These are phyloP conservation scores for Glomus cerebriforme DNA, from an alignment of 192 early-diverging fungal species.

Conservation along the genomic window DNA sequence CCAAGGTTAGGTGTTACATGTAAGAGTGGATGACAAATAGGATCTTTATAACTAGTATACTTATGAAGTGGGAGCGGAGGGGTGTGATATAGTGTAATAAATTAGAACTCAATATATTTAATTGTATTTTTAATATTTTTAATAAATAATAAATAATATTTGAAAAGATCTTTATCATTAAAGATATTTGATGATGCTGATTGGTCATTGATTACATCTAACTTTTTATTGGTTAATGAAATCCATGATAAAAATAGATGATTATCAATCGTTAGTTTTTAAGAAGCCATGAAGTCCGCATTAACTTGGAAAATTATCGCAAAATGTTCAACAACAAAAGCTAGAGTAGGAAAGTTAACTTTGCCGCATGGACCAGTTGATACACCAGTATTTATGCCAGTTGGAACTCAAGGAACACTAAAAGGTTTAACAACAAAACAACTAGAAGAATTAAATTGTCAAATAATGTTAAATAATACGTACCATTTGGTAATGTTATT, in stretches of 20 bases:
- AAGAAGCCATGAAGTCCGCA: slow-evolving; percentile 60
- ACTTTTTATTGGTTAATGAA: neutral
- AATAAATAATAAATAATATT: no score
- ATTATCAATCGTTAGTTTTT: neutral
- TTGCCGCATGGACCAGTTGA: slow-evolving; percentile 82
- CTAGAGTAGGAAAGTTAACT: slow-evolving; percentile 68
- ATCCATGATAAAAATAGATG: neutral
- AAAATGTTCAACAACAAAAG: slow-evolving; percentile 81
- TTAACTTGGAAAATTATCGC: slow-evolving; percentile 74
- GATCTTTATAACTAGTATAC: no score
- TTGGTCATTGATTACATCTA: neutral
- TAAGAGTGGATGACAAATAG: no score
- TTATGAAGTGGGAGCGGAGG: no score
- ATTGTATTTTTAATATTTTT: no score
- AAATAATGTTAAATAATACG: slow-evolving; percentile 86
- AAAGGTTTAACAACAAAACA: slow-evolving; percentile 82
- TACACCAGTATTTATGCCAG: slow-evolving; percentile 89
- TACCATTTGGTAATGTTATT: slow-evolving; percentile 69
- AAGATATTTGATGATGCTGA: neutral
- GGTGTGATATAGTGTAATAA: no score
- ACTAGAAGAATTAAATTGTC: slow-evolving; percentile 72
- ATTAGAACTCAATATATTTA: no score
- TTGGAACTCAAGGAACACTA: slow-evolving; percentile 82
- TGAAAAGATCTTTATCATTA: no score
- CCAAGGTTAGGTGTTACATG: no score